Base-by-base conservation (phyloP, 2,329 filamentous ascomycete species). In the Fonsecaea nubica region DNA sequence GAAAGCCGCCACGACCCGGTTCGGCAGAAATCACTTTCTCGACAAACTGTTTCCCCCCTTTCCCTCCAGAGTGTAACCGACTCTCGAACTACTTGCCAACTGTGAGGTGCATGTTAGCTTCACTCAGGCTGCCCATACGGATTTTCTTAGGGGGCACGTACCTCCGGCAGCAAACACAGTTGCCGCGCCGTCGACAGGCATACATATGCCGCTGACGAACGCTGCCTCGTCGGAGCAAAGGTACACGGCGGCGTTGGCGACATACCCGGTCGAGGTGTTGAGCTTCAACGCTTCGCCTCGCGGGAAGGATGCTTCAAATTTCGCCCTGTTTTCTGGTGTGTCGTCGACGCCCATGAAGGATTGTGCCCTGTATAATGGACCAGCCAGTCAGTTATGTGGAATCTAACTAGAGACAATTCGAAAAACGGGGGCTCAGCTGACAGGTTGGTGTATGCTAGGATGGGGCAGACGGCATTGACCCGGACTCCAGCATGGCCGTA, bases 211-310 rank as follows among this genome's bases (percentile, higher is more conserved):
- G n/a, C 79, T 82, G 32, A 83, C 73, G 76, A 77, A 83, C 21
- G 71, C 72, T 4, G 80, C 80, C 67, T 83, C 81, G 40, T 82
- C 80, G 60, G 79, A 82, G 1, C 79, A 80, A 55, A 84, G 69
- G 66, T 81, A 81, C 10, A 84, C 75, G 0, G 79, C 81, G 35
- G 78, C 77, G 7, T 75, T 71, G 0, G 77, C 76, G 55, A 67
- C 25, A 30, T 61, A 61, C 10, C 58, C 58, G 33, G 33, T 35
- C 8, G 58, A 61, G 13, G 33, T 66, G 25, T 66, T 66, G 18
- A 58, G 53, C 38, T 62, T 66, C 40, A 62, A 50, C 4, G 57
- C 64, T 55, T 67, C 61, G 1, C 61, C 64, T 30, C 60, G 64
- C 12, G 64, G 64, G 38, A 67, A 63, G 2, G 64, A 63, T 2